Evolutionary conservation across 805 yeast genomes (phyloP).

Genomic region (Sugiyamaella floridensis): DNA sequence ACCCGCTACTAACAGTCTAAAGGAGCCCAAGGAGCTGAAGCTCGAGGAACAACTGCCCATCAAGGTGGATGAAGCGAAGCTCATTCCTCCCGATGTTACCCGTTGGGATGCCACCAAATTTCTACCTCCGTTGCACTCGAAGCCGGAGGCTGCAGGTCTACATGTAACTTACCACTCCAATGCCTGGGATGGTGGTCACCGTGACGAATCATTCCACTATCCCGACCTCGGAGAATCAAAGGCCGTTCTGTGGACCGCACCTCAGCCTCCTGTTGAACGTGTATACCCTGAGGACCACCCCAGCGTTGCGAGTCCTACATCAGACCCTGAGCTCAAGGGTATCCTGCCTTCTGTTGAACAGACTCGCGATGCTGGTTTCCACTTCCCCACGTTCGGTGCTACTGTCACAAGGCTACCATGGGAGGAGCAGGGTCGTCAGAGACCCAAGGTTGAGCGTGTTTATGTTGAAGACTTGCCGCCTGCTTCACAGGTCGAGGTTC

Average conservation of each 20-base stretch:
- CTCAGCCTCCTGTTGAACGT: constrained; percentile 9
- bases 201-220: constrained; percentile 5
- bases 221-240: constrained; percentile 14
- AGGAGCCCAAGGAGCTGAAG: not conserved
- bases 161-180: constrained; percentile 11
- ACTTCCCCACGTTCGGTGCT: constrained; percentile 4
- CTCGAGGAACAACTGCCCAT: not conserved
- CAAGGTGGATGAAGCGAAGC: not conserved
- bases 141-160: constrained; percentile 23
- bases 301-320: not conserved
- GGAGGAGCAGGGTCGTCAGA: constrained; percentile 7
- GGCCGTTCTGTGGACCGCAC: constrained; percentile 8
- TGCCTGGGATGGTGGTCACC: constrained; percentile 11
- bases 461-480: constrained; percentile 10
- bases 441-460: constrained; percentile 11
- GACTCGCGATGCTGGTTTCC: constrained; percentile 1
- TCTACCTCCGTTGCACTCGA: constrained; percentile 21
- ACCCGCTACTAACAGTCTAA: not conserved
- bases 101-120: constrained; percentile 26
- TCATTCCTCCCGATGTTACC: constrained; percentile 15
- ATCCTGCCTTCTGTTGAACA: not conserved
- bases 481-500: not conserved
- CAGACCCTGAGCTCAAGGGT: not conserved
- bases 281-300: constrained; percentile 9
- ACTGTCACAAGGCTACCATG: constrained; percentile 20